Percentiles rank a stretch among this genome's conserved stretches.
Evolutionary conservation across 2,329 filamentous ascomycete species (phyloP).

Genomic region (Fusarium denticulatum): DNA sequence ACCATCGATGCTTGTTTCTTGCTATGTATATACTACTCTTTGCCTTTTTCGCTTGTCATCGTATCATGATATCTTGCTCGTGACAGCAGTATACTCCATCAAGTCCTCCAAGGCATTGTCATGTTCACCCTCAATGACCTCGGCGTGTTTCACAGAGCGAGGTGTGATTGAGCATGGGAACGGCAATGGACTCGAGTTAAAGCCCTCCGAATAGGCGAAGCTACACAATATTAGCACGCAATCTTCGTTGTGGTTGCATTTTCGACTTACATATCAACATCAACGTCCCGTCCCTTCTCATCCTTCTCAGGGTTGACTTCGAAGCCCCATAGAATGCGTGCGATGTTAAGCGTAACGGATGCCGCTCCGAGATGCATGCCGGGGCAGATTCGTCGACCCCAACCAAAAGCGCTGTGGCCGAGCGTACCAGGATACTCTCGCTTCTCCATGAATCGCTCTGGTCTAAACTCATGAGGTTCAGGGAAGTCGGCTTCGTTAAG

Average conservation of each 20-base stretch:
- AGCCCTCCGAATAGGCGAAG: conserved; percentile 54
- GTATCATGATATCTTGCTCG: conserved; percentile 36
- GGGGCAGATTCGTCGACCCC: conserved; percentile 53
- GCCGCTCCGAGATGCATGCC: conserved; percentile 62
- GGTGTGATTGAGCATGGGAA: conserved; percentile 54
- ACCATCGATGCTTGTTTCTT: fast-evolving
- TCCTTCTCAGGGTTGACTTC: conserved; percentile 48
- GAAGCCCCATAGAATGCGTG: conserved; percentile 65
- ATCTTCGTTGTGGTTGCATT: fast-evolving
- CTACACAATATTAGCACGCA: conserved; percentile 32
- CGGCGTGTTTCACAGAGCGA: conserved; percentile 45
- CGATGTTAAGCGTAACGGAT: conserved; percentile 58
- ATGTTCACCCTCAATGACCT: conserved; percentile 48
- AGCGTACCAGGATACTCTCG: conserved; percentile 50
- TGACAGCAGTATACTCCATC: conserved; percentile 38
- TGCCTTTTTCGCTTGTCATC: background rate
- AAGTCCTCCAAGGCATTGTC: conserved; percentile 40
- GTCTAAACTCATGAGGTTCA: conserved; percentile 52
- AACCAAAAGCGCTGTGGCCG: conserved; percentile 54
- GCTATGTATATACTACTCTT: fast-evolving
- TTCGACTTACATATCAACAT: conserved; percentile 50
- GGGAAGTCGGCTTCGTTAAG: conserved; percentile 55
- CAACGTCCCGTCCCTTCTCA: conserved; percentile 44
- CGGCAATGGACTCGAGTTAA: conserved; percentile 54
- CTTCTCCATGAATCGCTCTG: conserved; percentile 49